A percentile compares a stretch with the other conserved stretches of the same genome.
Evolutionary conservation across 345 rosid genomes (phyloP).

Genomic region (Murraya paniculata): DNA sequence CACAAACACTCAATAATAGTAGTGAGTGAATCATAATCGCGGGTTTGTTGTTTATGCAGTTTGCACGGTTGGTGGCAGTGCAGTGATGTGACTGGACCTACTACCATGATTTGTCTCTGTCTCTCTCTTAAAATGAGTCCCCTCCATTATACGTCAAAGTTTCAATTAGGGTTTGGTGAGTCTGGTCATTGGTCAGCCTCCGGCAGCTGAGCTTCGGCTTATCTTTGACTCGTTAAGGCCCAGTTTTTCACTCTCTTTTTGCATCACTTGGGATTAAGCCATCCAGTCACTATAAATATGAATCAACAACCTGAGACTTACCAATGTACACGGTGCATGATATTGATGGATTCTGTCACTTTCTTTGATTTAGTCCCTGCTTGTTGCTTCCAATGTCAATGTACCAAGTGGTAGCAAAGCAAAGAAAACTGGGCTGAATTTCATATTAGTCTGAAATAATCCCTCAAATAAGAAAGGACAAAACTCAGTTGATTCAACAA

Average conservation of each 20-base stretch:
- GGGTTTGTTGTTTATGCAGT: background rate
- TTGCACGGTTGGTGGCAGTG: background rate
- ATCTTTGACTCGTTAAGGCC: background rate
- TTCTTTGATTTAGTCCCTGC: background rate
- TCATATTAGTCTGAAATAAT: background rate
- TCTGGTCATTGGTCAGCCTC: conserved; percentile 2
- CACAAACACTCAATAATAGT: too few species aligned
- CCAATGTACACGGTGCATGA: background rate
- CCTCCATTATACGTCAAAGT: conserved; percentile 1
- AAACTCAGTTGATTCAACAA: background rate
- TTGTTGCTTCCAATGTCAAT: background rate
- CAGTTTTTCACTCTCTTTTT: background rate
- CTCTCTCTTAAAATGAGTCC: background rate
- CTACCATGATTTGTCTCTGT: conserved; percentile 1
- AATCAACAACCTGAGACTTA: too few species aligned
- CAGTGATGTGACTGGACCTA: conserved; percentile 13
- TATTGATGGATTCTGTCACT: background rate
- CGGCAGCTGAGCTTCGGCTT: background rate
- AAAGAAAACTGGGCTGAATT: background rate
- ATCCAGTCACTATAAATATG: too few species aligned
- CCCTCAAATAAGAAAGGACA: background rate
- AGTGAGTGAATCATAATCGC: conserved; percentile 1
- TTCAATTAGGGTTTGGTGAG: conserved; percentile 3
- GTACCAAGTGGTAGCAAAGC: background rate
- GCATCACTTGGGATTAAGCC: background rate